Percentiles rank a stretch among this genome's conserved stretches.
These are phyloP conservation scores for Cyathus striatus DNA, from an alignment of 768 basidiomycete genomes.

Conservation along the genomic window DNA sequence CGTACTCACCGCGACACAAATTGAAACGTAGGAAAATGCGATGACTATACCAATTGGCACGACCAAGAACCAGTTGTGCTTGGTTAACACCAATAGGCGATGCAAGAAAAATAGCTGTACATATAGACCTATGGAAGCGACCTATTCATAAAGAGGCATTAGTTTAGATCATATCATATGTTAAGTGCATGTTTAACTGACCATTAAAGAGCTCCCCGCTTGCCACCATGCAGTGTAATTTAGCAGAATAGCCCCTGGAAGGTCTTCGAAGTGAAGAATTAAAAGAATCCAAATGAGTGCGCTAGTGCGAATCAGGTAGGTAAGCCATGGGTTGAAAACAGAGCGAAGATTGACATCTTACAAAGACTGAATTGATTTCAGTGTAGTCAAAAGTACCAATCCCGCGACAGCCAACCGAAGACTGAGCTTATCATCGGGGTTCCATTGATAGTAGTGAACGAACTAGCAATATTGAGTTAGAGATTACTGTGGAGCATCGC, in stretches of 20 bases:
- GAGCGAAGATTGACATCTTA: no score
- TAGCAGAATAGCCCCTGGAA: conserved; percentile 20
- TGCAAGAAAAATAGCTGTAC: conserved; percentile 26
- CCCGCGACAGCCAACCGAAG: conserved; percentile 16
- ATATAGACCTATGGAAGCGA: conserved; percentile 24
- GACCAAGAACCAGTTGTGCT: conserved; percentile 13
- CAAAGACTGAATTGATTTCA: conserved; percentile 27
- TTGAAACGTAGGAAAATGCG: conserved; percentile 19
- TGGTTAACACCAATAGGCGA: conserved; percentile 23
- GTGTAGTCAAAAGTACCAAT: conserved; percentile 17
- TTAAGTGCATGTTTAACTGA: conserved; percentile 6
- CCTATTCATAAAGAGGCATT: conserved; percentile 8
- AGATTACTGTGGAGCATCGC: neutral
- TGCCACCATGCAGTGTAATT: conserved; percentile 28
- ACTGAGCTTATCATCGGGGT: conserved; percentile 15
- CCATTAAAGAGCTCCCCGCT: conserved; percentile 22
- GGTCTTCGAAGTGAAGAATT: conserved; percentile 19
- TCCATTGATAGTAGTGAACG: conserved; percentile 16
- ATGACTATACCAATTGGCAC: conserved; percentile 15
- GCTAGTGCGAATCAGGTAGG: conserved; percentile 7
- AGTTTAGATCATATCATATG: no score
- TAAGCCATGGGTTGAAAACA: neutral
- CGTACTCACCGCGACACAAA: conserved; percentile 20
- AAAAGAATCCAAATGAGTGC: conserved; percentile 24
- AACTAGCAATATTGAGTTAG: conserved; percentile 15